Percentiles rank a stretch among this genome's conserved stretches.
Evolutionary conservation across 352 stramenopile genomes (phyloP).

Genomic region (Phytopythium sindhum): DNA sequence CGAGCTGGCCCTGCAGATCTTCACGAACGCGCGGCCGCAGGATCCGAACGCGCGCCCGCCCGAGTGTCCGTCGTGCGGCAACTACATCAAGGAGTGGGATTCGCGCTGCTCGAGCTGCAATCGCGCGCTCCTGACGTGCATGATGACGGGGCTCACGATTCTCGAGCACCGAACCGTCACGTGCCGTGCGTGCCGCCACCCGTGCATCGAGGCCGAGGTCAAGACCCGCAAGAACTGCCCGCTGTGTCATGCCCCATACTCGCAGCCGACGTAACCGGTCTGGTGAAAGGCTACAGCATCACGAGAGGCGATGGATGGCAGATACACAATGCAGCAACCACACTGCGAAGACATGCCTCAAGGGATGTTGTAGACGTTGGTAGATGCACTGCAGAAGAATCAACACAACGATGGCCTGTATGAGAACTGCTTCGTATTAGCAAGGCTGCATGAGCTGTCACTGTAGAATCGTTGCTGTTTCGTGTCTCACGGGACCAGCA

Average conservation of each 20-base stretch:
- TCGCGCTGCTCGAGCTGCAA: constrained; percentile 80
- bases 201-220: constrained; percentile 84
- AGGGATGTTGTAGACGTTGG: not conserved
- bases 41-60: constrained; percentile 79
- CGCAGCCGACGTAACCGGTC: constrained; percentile 9
- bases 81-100: constrained; percentile 85
- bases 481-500: not conserved
- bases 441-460: not conserved
- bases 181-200: constrained; percentile 88
- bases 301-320: not conserved
- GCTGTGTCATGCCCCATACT: constrained; percentile 79
- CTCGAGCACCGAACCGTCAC: constrained; percentile 67
- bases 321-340: not conserved
- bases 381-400: not conserved
- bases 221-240: constrained; percentile 81
- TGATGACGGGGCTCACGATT: constrained; percentile 77
- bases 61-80: constrained; percentile 79
- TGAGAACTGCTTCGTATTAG: not conserved
- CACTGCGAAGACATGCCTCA: not conserved
- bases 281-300: not conserved
- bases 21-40: constrained; percentile 65
- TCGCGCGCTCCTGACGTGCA: constrained; percentile 65
- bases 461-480: not conserved
- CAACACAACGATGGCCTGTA: not conserved
- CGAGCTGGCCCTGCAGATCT: constrained; percentile 84